A percentile compares a stretch with the other conserved stretches of the same genome.
Conservation (phyloP, 1,284 basidiomycete species). For the Pterulicium gracile region DNA sequence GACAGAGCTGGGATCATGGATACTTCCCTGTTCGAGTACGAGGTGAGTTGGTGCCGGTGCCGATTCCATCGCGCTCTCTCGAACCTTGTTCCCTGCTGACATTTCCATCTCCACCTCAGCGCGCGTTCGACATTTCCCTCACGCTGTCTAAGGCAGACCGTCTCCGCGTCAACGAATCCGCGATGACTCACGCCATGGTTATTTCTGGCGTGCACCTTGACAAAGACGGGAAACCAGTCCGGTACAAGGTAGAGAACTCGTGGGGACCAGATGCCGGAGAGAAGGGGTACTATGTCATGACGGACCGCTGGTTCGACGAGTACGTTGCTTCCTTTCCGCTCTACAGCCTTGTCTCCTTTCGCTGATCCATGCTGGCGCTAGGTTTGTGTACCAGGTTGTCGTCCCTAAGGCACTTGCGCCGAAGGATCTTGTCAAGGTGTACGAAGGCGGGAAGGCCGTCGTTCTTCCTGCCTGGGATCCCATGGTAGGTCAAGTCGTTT, state of each 20-base stretch:
- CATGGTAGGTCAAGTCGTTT: constrained; percentile 68
- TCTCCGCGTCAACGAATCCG: constrained; percentile 70
- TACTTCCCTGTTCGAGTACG: constrained; percentile 71
- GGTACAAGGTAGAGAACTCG: constrained; percentile 93
- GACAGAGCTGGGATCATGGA: constrained; percentile 80
- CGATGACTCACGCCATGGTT: constrained; percentile 93
- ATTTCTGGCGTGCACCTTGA: constrained; percentile 90
- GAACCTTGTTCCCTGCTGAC: constrained; percentile 1
- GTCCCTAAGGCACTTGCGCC: constrained; percentile 73
- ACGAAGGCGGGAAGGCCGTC: constrained; percentile 51
- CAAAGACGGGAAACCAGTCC: constrained; percentile 58
- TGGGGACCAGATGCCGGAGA: constrained; percentile 81
- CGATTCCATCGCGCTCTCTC: too few species aligned
- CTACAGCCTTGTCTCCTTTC: constrained; percentile 8
- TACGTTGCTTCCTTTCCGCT: constrained; percentile 35
- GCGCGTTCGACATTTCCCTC: constrained; percentile 46
- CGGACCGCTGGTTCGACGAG: constrained; percentile 86
- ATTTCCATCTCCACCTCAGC: constrained; percentile 20
- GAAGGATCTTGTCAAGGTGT: constrained; percentile 72
- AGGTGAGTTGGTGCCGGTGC: too few species aligned
- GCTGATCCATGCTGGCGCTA: too few species aligned
- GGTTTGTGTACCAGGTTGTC: constrained; percentile 83
- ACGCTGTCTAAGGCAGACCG: constrained; percentile 79
- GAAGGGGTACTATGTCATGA: constrained; percentile 91
- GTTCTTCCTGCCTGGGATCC: constrained; percentile 85